Evolutionary conservation across 495 filamentous ascomycete species (phyloP).

Genomic region (Penicillium antarcticum): DNA sequence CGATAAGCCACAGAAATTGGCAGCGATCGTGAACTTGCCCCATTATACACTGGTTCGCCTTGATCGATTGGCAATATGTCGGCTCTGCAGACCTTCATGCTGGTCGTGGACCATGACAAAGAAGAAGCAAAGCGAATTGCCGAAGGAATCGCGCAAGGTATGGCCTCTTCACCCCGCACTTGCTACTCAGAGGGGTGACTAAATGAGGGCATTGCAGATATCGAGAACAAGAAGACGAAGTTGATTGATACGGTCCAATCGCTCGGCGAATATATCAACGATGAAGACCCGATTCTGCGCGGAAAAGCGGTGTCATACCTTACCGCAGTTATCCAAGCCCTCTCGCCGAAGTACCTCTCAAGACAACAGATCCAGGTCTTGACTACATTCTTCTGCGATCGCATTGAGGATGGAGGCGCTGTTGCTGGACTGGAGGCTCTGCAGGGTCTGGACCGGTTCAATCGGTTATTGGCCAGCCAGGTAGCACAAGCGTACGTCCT

Average conservation of each 20-base stretch:
- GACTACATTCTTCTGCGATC: slow-evolving; percentile 57
- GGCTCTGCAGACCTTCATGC: slow-evolving; percentile 61
- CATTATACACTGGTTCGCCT: slow-evolving; percentile 8
- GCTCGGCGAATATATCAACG: slow-evolving; percentile 67
- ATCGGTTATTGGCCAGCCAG: slow-evolving; percentile 44
- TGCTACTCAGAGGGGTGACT: slow-evolving; percentile 6
- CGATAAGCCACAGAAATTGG: slow-evolving; percentile 26
- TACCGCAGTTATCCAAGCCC: slow-evolving; percentile 56
- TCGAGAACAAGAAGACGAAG: slow-evolving; percentile 60
- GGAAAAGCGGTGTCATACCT: slow-evolving; percentile 68
- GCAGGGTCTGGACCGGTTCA: slow-evolving; percentile 47
- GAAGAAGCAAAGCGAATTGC: slow-evolving; percentile 58
- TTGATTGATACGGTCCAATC: slow-evolving; percentile 66
- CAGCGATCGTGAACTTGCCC: slow-evolving; percentile 8
- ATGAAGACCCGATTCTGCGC: slow-evolving; percentile 61
- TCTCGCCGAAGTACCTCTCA: slow-evolving; percentile 59
- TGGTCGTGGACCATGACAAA: slow-evolving; percentile 61
- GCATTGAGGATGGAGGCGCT: slow-evolving; percentile 58
- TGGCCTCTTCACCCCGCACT: slow-evolving; percentile 19
- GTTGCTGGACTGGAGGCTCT: slow-evolving; percentile 46
- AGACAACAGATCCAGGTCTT: slow-evolving; percentile 64
- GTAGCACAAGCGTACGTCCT: slow-evolving; percentile 47
- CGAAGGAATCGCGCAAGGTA: slow-evolving; percentile 55
- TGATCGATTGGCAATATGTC: slow-evolving; percentile 47
- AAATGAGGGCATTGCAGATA: slow-evolving; percentile 38